Base-by-base conservation (phyloP, 164 flowering plant species). In the Macadamia integrifolia region DNA sequence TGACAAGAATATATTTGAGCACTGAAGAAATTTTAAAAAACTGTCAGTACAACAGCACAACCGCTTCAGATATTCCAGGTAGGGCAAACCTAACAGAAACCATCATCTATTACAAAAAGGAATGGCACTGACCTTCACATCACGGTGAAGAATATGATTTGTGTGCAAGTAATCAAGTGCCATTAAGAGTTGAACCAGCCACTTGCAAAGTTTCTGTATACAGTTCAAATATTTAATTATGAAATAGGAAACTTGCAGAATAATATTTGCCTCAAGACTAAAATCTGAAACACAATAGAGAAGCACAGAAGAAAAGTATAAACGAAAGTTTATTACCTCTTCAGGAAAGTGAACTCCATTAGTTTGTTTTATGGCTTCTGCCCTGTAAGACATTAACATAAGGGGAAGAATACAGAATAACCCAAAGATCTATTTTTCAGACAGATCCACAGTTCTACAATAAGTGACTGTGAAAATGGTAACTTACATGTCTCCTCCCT, bases 141-240 rank as follows among this genome's bases (percentile, higher is more conserved):
- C 99, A 64, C 99, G 97, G 79, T 95, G 99, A 76, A 95, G 93
- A 78, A 95, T 81, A 76, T 95, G 94, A 76, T 89, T 95, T 48
- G 69, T 69, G 65, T 95, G 98, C 84, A 95, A 82, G 81, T 95
- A 92, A 64, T 95, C 97, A 30, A 95, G 90, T 5, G 99, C 99
- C 92, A 92, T 83, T 52, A 95, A 83, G 61, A 95, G 91, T 74
- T 95, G 99, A 71, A 87, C 97, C 55, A 95, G 84, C 99, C 99
- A 95, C 77, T 89, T 90, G 61, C 98, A 95, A 13, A 95, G 90
- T 71, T 89, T 91, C 99, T 95, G 92, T 66, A 69, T 44, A 73
- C 42, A 43, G 58, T 64, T 35, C 14, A 64, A 68, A 17, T 50
- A 29, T 63, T 23, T 15, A 46, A 43, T 9, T 67, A 32, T 48